Base-by-base conservation (phyloP, 1,139 yeast species). In the Insectozyma bohioensis region DNA sequence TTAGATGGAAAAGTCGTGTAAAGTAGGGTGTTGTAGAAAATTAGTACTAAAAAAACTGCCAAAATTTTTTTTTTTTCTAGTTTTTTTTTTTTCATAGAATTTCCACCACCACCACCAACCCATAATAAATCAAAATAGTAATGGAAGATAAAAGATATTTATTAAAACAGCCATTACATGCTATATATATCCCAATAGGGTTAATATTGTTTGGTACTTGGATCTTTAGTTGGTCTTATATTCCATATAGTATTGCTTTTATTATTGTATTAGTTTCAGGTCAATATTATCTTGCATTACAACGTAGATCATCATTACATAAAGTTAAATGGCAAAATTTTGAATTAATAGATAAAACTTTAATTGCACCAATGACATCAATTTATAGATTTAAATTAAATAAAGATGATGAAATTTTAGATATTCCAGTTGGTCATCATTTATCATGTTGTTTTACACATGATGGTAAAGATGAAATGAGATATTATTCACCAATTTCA, bases 401-500 rank as follows among this genome's bases (percentile, higher is more conserved):
- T 40, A 70, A 77, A 35, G 78, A 76, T 6, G 72, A 75, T 31
- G 88, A 82, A 50, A 67, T 73, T 6, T 64, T 84, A 46, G 68
- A 77, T 36, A 67, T 82, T 31, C 88, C 90, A 16, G 74, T 84
- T 18, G 94, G 94, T 12, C 85, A 80, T 51, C 85, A 82, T 52
- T 65, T 84, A 32, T 85, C 84, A n/a, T 74, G 80, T 50, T 71
- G 71, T 40, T 67, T 77, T 36, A 55, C 56, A 16, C 56, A 79
- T 28, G 76, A 77, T 40, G 86, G 78, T 25, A 71, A 71, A 43
- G 84, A 79, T 39, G 78, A 74, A 46, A 62, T 81, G 28, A 72
- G 90, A 49, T 80, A 78, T 56, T 84, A 84, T 50, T 77, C 86
- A 4, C 94, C 94, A 22, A 82, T 84, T 37, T 78, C 85, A 19